phyloP scores from a whole-genome alignment of 2,329 filamentous ascomycete species.

The Cladophialophora yegresii region DNA sequence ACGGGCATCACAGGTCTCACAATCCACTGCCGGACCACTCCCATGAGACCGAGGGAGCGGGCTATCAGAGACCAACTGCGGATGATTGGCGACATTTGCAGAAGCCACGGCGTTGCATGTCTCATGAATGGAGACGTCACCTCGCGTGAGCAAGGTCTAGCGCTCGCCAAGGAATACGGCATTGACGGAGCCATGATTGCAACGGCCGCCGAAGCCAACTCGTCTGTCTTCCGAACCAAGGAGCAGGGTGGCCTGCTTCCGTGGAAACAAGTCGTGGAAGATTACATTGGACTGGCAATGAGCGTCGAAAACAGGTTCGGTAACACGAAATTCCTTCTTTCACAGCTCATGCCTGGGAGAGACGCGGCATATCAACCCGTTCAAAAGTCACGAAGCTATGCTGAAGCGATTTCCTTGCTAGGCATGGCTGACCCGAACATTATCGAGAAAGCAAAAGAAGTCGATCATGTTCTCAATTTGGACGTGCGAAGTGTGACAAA shows the following conservation, averaged over 20 bases:
- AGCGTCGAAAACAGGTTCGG: conserved; percentile 81
- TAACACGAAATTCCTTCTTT: conserved; percentile 90
- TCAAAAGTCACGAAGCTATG: conserved; percentile 69
- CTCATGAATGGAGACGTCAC: conserved; percentile 94
- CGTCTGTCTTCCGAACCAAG: conserved; percentile 75
- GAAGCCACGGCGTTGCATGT: conserved; percentile 82
- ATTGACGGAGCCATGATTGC: conserved; percentile 98
- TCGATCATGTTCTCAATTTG: conserved; percentile 66
- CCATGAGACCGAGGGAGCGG: conserved; percentile 87
- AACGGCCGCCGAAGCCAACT: conserved; percentile 85
- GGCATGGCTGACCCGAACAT: conserved; percentile 60
- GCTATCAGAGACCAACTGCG: conserved; percentile 82
- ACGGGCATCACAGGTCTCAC: conserved; percentile 93
- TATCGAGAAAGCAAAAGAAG: conserved; percentile 62
- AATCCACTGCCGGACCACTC: conserved; percentile 86
- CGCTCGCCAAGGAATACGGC: conserved; percentile 74
- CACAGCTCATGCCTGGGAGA: conserved; percentile 83
- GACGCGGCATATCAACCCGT: conserved; percentile 63
- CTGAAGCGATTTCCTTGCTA: conserved; percentile 66
- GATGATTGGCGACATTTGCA: conserved; percentile 81
- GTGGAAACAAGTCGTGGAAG: conserved; percentile 76
- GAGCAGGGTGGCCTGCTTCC: conserved; percentile 68
- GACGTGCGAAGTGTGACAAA: conserved; percentile 46
- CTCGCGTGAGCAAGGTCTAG: conserved; percentile 68
- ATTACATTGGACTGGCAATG: conserved; percentile 72